These are phyloP conservation scores for Irpex sp. DNA, from an alignment of 1,284 basidiomycete genomes.

Conservation along the genomic window DNA sequence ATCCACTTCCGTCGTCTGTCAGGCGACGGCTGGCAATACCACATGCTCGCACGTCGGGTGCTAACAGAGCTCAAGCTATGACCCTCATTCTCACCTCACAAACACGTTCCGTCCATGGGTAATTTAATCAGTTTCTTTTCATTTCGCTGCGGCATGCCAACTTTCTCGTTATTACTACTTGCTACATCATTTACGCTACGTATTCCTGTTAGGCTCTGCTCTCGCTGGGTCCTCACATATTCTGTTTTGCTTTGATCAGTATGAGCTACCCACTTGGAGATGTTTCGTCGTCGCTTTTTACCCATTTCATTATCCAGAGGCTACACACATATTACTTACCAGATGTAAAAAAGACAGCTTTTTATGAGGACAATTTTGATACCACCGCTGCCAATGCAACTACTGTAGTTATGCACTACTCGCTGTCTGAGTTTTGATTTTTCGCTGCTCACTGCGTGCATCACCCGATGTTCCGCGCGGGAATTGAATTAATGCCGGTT, in stretches of 20 bases:
- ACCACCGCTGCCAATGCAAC: not conserved
- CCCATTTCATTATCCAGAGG: not conserved
- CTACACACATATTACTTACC: not conserved
- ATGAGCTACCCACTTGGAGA: not conserved
- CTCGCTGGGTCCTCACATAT: constrained; percentile 7
- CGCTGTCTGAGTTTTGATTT: too few species aligned
- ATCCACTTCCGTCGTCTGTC: constrained; percentile 94
- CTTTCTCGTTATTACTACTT: constrained; percentile 16
- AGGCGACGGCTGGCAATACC: constrained; percentile 97
- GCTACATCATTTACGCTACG: constrained; percentile 4
- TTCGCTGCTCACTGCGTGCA: too few species aligned
- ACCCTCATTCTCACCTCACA: constrained; percentile 28
- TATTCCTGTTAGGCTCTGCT: constrained; percentile 8
- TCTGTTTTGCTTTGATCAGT: constrained; percentile 4
- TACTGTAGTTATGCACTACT: not conserved
- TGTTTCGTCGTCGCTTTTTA: not conserved
- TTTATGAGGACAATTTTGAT: constrained; percentile 3
- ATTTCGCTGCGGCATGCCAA: constrained; percentile 3
- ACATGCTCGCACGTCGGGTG: constrained; percentile 95
- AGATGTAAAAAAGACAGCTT: constrained; percentile 4
- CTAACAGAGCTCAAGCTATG: constrained; percentile 93
- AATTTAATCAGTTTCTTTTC: constrained; percentile 8
- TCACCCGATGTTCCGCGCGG: too few species aligned
- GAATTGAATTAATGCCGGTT: too few species aligned
- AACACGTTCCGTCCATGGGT: constrained; percentile 4